These are phyloP conservation scores for Marchantia paleacea DNA, from an alignment of 225 moss, liverwort and hornwort species.

Conservation along the genomic window DNA sequence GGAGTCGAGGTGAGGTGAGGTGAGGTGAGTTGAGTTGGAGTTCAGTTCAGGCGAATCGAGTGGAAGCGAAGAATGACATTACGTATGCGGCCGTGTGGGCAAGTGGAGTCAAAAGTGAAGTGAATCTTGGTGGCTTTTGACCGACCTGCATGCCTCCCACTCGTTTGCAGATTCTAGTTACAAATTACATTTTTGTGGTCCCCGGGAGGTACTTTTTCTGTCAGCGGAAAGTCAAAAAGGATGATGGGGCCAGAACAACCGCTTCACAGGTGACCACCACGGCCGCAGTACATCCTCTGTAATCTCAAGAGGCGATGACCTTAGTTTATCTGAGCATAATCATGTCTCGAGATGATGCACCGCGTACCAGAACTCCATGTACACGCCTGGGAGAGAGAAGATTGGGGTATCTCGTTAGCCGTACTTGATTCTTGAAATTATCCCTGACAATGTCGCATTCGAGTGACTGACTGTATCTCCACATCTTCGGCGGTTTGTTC, in stretches of 20 bases:
- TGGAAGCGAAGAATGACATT: neutral
- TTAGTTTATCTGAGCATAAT: neutral
- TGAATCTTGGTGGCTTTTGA: neutral
- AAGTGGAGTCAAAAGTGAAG: neutral
- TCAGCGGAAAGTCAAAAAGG: neutral
- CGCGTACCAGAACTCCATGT: neutral
- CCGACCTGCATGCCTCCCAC: too few species aligned
- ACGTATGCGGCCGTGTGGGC: neutral
- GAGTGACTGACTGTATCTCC: neutral
- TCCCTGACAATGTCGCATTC: neutral
- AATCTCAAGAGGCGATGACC: neutral
- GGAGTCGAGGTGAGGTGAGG: too few species aligned
- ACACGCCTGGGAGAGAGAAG: neutral
- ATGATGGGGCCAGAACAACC: neutral
- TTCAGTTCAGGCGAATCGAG: too few species aligned
- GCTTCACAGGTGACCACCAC: neutral
- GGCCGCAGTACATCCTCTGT: neutral
- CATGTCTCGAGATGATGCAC: neutral
- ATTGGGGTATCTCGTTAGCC: neutral
- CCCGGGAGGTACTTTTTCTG: neutral
- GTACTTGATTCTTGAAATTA: neutral
- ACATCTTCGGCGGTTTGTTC: neutral
- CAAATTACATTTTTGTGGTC: neutral
- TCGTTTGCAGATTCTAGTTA: neutral
- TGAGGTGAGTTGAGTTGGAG: too few species aligned